A percentile compares a stretch with the other conserved stretches of the same genome.
These are phyloP conservation scores for Erythrophleum ivorense DNA, from an alignment of 331 rosid species.

Conservation along the genomic window DNA sequence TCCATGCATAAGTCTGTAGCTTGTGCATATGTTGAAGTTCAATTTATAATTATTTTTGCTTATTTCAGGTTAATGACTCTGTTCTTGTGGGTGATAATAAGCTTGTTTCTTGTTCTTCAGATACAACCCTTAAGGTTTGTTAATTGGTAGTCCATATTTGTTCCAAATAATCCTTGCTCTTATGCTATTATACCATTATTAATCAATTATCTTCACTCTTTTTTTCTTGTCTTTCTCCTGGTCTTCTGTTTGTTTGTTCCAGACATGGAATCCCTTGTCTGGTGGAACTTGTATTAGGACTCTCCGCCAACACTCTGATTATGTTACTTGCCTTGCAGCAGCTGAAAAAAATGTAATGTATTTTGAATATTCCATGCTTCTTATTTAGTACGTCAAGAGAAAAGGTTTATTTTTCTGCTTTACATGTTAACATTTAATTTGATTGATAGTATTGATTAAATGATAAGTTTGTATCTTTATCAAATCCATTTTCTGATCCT, in stretches of 20 bases:
- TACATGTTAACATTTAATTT: slow-evolving; percentile 33
- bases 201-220: slow-evolving; percentile 27
- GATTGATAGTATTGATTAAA: slow-evolving; percentile 40
- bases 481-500: slow-evolving; percentile 73
- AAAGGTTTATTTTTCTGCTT: slow-evolving; percentile 34
- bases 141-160: slow-evolving; percentile 32
- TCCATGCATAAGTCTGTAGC: background rate
- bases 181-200: slow-evolving; percentile 17
- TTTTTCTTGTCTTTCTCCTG: background rate
- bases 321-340: slow-evolving; percentile 93
- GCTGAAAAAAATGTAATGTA: slow-evolving; percentile 90
- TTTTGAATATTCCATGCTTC: slow-evolving; percentile 45
- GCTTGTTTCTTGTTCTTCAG: slow-evolving; percentile 98
- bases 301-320: slow-evolving; percentile 91
- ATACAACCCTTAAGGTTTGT: slow-evolving; percentile 91
- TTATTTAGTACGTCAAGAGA: slow-evolving; percentile 42
- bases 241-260: slow-evolving; percentile 35
- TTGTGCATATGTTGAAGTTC: slow-evolving; percentile 6
- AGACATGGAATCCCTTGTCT: slow-evolving; percentile 90
- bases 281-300: slow-evolving; percentile 79
- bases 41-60: slow-evolving; percentile 38
- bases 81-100: slow-evolving; percentile 87
- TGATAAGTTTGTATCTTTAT: slow-evolving; percentile 41
- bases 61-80: slow-evolving; percentile 89
- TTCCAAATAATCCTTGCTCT: slow-evolving; percentile 9